Conservation (phyloP, 1,284 basidiomycete species). For the Ceratorhiza oryzae-sativae region DNA sequence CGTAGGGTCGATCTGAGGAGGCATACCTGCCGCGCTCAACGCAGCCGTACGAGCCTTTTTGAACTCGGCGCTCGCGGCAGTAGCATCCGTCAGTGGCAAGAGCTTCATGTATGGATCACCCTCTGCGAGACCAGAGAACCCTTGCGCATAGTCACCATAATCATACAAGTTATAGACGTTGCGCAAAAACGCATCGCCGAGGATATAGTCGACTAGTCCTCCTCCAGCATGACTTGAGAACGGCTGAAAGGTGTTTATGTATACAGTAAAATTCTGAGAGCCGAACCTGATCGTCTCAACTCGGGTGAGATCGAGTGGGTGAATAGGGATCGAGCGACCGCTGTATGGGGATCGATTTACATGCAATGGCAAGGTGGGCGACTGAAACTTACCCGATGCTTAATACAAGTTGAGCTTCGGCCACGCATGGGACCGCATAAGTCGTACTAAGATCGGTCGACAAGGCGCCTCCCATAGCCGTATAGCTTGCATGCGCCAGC, state of each 20-base stretch:
- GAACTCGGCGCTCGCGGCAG: slow-evolving; percentile 34
- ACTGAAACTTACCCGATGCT: slow-evolving; percentile 16
- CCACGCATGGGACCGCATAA: slow-evolving; percentile 27
- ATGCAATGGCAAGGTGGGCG: neutral
- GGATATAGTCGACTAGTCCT: slow-evolving; percentile 29
- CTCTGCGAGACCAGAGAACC: slow-evolving; percentile 11
- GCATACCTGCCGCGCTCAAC: slow-evolving; percentile 33
- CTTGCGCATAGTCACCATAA: slow-evolving; percentile 28
- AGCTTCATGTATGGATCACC: slow-evolving; percentile 35
- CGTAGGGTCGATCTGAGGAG: slow-evolving; percentile 23
- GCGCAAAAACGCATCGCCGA: slow-evolving; percentile 33
- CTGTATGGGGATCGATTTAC: neutral
- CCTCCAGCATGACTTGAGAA: slow-evolving; percentile 33
- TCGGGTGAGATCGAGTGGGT: slow-evolving; percentile 30
- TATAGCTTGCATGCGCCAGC: slow-evolving; percentile 27
- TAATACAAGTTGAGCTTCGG: slow-evolving; percentile 26
- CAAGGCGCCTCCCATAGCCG: slow-evolving; percentile 25
- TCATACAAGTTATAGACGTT: slow-evolving; percentile 31
- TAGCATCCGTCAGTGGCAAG: slow-evolving; percentile 26
- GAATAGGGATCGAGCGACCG: slow-evolving; percentile 25
- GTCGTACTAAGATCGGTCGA: slow-evolving; percentile 7
- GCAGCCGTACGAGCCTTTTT: slow-evolving; percentile 28
- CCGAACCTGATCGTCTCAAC: slow-evolving; percentile 10
- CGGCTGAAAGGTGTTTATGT: slow-evolving; percentile 16
- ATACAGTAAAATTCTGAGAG: slow-evolving; percentile 9